These are phyloP conservation scores for Berberis vulgaris DNA, from an alignment of 164 flowering plant genomes.

Conservation along the genomic window DNA sequence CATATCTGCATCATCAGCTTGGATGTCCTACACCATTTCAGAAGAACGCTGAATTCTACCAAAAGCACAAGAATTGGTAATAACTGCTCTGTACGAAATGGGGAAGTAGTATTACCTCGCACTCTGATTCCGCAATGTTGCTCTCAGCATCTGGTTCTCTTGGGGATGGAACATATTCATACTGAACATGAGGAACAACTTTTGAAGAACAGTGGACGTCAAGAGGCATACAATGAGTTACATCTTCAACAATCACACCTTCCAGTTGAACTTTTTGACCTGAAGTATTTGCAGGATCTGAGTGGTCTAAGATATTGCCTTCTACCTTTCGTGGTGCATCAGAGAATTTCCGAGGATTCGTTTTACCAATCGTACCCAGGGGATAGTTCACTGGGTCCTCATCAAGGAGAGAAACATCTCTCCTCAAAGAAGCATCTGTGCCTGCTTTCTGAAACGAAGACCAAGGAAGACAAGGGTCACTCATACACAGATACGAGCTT, in stretches of 20 bases:
- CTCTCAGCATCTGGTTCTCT: constrained; percentile 28
- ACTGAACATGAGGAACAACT: constrained; percentile 25
- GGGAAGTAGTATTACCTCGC: constrained; percentile 29
- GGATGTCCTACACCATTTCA: constrained; percentile 25
- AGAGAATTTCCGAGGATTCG: constrained; percentile 4
- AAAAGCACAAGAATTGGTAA: neutral
- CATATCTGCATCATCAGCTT: constrained; percentile 14
- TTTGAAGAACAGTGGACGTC: constrained; percentile 18
- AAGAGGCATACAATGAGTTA: constrained; percentile 27
- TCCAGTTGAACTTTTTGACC: constrained; percentile 14
- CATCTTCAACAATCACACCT: constrained; percentile 46
- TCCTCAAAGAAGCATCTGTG: constrained; percentile 11
- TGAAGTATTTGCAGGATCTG: constrained; percentile 16
- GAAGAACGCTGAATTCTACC: neutral
- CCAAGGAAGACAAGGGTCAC: constrained; percentile 8
- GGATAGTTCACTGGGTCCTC: constrained; percentile 11
- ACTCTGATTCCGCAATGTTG: constrained; percentile 17
- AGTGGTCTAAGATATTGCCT: constrained; percentile 12
- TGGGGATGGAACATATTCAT: constrained; percentile 20
- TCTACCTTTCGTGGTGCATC: constrained; percentile 9
- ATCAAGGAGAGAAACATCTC: constrained; percentile 24
- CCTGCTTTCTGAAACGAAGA: constrained; percentile 20
- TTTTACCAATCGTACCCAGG: constrained; percentile 7
- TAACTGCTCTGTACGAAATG: neutral
- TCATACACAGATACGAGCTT: constrained; percentile 7